phyloP scores from a whole-genome alignment of 2,329 filamentous ascomycete species.

The Aspergillus costaricaensis region DNA sequence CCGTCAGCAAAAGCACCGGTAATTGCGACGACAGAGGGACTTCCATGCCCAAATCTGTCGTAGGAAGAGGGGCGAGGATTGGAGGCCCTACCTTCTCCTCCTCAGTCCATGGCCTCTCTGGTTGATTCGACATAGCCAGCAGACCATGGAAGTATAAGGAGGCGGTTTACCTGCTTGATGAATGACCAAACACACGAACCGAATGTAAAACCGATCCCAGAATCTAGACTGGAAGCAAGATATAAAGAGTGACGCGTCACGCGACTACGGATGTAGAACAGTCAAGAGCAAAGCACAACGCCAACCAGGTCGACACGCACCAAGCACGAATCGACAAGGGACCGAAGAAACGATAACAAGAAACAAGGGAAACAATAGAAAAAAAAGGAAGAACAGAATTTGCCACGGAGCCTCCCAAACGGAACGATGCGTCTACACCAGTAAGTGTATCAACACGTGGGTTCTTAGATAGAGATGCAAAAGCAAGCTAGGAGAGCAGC shows the following conservation, averaged over 20 bases:
- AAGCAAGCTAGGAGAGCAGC: slow-evolving; percentile 19
- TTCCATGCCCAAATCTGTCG: not conserved
- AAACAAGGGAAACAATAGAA: slow-evolving; percentile 13
- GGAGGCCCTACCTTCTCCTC: slow-evolving; percentile 46
- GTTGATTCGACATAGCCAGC: slow-evolving; percentile 47
- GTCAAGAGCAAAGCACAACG: slow-evolving; percentile 13
- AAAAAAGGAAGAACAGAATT: slow-evolving; percentile 18
- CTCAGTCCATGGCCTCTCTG: slow-evolving; percentile 47
- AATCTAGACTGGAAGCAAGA: slow-evolving; percentile 3
- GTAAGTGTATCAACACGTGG: slow-evolving; percentile 29
- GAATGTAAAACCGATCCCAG: slow-evolving; percentile 6
- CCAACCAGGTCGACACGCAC: slow-evolving; percentile 5
- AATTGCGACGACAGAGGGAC: not conserved
- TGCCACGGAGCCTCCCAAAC: slow-evolving; percentile 36
- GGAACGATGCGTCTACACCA: slow-evolving; percentile 30
- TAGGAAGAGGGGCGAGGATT: not conserved
- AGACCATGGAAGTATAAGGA: slow-evolving; percentile 36
- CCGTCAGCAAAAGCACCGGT: slow-evolving; percentile 4
- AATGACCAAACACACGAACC: slow-evolving; percentile 9
- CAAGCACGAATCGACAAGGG: slow-evolving; percentile 9
- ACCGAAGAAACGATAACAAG: slow-evolving; percentile 15
- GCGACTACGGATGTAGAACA: slow-evolving; percentile 15
- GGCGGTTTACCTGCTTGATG: slow-evolving; percentile 14
- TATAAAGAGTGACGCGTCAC: slow-evolving; percentile 21
- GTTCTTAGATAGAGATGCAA: slow-evolving; percentile 21